A percentile compares a stretch with the other conserved stretches of the same genome.
Conservation (phyloP, 345 rosid genomes). For the Salix udensis region DNA sequence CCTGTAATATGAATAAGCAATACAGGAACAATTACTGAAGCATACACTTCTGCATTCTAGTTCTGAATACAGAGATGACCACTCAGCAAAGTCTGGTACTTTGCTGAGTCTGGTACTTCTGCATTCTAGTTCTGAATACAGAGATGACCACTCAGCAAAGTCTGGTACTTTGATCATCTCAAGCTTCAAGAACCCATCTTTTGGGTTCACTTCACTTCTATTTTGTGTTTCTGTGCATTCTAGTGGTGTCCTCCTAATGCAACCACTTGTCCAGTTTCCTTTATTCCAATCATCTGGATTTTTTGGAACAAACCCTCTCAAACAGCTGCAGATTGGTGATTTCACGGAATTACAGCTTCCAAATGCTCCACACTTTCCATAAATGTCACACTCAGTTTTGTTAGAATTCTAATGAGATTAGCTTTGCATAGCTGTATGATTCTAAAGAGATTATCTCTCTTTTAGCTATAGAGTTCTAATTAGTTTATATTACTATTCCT, state of each 20-base stretch:
- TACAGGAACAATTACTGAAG: slow-evolving; percentile 46
- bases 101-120: too few relatives aligned
- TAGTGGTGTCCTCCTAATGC: slow-evolving; percentile 32
- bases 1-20: slow-evolving; percentile 42
- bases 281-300: slow-evolving; percentile 33
- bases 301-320: slow-evolving; percentile 44
- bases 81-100: slow-evolving; percentile 34
- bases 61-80: slow-evolving; percentile 10
- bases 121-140: slow-evolving; percentile 25
- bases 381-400: not conserved
- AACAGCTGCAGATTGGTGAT: slow-evolving; percentile 42
- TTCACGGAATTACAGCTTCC: slow-evolving; percentile 22
- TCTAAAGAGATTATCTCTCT: too few relatives aligned
- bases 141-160: slow-evolving; percentile 17
- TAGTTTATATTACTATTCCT: too few relatives aligned
- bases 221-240: slow-evolving; percentile 24
- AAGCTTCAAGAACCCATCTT: slow-evolving; percentile 38
- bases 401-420: too few relatives aligned
- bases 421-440: too few relatives aligned
- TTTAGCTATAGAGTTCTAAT: too few relatives aligned
- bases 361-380: slow-evolving; percentile 40
- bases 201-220: slow-evolving; percentile 17
- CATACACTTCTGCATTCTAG: slow-evolving; percentile 35
- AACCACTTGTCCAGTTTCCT: slow-evolving; percentile 43
- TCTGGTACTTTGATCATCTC: slow-evolving; percentile 40